A percentile compares a stretch with the other conserved stretches of the same genome.
phyloP scores from a whole-genome alignment of 345 rosid genomes.

The Heritiera littoralis region DNA sequence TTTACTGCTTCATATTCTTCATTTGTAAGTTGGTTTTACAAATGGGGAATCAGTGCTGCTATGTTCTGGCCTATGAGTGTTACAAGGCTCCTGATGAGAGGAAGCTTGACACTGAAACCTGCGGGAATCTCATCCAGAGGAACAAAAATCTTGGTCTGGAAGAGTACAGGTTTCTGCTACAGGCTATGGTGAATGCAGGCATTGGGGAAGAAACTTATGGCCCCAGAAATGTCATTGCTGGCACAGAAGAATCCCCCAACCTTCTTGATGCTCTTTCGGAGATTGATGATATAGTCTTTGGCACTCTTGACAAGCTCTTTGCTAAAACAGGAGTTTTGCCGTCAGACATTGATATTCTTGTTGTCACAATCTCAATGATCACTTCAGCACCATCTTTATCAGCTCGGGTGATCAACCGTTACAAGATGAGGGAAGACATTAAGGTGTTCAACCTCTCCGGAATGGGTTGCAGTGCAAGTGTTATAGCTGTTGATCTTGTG shows the following conservation, averaged over 20 bases:
- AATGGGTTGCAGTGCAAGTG: constrained; percentile 68
- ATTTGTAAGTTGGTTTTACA: constrained; percentile 32
- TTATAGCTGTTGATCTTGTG: constrained; percentile 54
- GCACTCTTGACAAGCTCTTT: constrained; percentile 48
- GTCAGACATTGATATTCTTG: constrained; percentile 54
- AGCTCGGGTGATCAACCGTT: constrained; percentile 55
- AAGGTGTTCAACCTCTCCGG: constrained; percentile 69
- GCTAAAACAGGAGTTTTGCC: constrained; percentile 49
- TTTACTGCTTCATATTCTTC: constrained; percentile 32
- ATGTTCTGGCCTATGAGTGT: constrained; percentile 72
- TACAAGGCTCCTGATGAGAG: constrained; percentile 54
- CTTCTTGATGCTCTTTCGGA: constrained; percentile 46
- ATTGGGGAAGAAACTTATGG: constrained; percentile 68
- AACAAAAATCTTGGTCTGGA: constrained; percentile 51
- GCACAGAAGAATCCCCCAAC: constrained; percentile 49
- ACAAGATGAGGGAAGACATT: constrained; percentile 62
- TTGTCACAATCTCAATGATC: constrained; percentile 60
- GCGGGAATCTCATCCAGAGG: constrained; percentile 44
- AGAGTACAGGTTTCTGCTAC: constrained; percentile 58
- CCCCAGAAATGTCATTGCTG: constrained; percentile 47
- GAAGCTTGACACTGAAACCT: constrained; percentile 44
- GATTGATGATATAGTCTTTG: constrained; percentile 51
- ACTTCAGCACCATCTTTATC: constrained; percentile 61
- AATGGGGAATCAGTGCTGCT: constrained; percentile 48
- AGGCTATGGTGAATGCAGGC: constrained; percentile 61